These are phyloP conservation scores for Funneliformis mosseae DNA, from an alignment of 192 early-diverging fungal genomes.

Conservation along the genomic window DNA sequence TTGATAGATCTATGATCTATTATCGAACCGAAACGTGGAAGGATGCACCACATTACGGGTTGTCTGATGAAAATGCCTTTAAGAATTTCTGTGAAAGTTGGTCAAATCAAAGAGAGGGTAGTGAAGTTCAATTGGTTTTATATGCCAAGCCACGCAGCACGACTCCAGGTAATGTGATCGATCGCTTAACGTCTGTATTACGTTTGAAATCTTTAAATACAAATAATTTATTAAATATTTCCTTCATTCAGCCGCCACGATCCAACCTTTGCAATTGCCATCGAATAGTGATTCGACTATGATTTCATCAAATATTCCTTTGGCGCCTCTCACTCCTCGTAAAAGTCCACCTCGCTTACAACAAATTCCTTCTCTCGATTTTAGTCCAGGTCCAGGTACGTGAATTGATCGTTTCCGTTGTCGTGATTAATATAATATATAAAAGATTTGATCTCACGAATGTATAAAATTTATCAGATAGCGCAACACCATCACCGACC, in stretches of 20 bases:
- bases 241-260: not conserved
- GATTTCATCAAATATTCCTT: not conserved
- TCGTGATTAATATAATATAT: too few species aligned
- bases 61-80: conserved; percentile 6
- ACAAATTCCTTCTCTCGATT: conserved; percentile 19
- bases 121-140: conserved; percentile 22
- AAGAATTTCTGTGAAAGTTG: conserved; percentile 6
- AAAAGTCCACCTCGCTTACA: conserved; percentile 33
- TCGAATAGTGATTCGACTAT: not conserved
- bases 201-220: not conserved
- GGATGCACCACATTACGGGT: not conserved
- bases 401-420: not conserved
- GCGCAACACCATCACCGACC: conserved; percentile 21
- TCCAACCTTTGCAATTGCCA: not conserved
- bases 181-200: not conserved
- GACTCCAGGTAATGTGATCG: not conserved
- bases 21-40: conserved; percentile 12
- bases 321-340: conserved; percentile 31
- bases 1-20: conserved; percentile 1
- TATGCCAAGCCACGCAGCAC: conserved; percentile 4
- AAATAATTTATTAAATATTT: not conserved
- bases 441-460: too few species aligned
- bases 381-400: conserved; percentile 22
- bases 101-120: not conserved
- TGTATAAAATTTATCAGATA: conserved; percentile 14